These are phyloP conservation scores for Sugiyamaella pinicola DNA, from an alignment of 1,139 yeast genomes.

Conservation along the genomic window DNA sequence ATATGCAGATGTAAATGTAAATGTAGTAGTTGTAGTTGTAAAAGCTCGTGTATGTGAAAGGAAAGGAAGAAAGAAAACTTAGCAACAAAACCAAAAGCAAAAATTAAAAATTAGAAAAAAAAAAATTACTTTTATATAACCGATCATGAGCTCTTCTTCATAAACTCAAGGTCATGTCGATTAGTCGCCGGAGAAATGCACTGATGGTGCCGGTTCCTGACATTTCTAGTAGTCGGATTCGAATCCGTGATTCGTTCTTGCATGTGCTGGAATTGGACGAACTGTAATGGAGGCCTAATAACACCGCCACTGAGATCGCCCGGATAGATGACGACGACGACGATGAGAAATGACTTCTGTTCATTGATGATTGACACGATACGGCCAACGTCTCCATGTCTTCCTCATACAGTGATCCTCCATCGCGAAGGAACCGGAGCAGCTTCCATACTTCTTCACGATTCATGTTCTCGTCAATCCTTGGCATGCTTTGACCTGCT, in stretches of 20 bases:
- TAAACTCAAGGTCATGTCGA: constrained; percentile 26
- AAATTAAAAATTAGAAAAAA: not conserved
- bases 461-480: constrained; percentile 8
- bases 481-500: not conserved
- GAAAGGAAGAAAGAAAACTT: not conserved
- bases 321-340: not conserved
- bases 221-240: constrained; percentile 25
- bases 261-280: constrained; percentile 6
- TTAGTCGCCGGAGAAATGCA: constrained; percentile 25
- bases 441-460: constrained; percentile 17
- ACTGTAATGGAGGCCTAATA: constrained; percentile 26
- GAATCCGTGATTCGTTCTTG: constrained; percentile 23
- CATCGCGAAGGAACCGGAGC: constrained; percentile 8
- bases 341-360: not conserved
- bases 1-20: not conserved
- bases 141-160: not conserved
- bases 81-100: not conserved
- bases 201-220: constrained; percentile 21
- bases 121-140: not conserved
- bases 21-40: not conserved
- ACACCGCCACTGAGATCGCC: constrained; percentile 22
- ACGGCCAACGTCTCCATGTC: constrained; percentile 15
- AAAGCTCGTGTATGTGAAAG: not conserved
- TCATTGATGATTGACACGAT: constrained; percentile 2
- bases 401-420: constrained; percentile 6